These are phyloP conservation scores for Nyctanthes arbortristis DNA, from an alignment of 257 asterid species.

Conservation along the genomic window DNA sequence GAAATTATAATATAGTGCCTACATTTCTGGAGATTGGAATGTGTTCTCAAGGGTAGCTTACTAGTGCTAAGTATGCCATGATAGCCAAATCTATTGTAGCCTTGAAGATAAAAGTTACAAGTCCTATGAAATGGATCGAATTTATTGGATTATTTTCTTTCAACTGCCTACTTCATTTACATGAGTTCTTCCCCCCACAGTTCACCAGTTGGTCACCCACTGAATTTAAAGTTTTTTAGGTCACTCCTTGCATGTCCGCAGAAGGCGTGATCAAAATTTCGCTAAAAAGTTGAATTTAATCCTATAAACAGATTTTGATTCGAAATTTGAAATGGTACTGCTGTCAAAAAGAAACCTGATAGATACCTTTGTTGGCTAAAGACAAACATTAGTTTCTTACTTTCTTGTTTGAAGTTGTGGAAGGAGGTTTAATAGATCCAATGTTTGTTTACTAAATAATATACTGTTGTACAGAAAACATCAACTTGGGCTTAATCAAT, in stretches of 20 bases:
- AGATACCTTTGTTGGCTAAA: slow-evolving; percentile 19
- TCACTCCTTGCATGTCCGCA: too few relatives aligned
- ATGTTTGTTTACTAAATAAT: slow-evolving; percentile 12
- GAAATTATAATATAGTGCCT: slow-evolving; percentile 23
- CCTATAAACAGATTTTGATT: too few relatives aligned
- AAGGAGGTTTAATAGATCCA: slow-evolving; percentile 29
- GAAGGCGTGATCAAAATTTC: neutral
- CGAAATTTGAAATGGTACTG: neutral
- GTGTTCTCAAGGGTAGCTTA: slow-evolving; percentile 25
- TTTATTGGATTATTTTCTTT: slow-evolving; percentile 17
- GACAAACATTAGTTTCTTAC: neutral
- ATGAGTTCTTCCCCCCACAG: neutral
- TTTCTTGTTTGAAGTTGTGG: slow-evolving; percentile 3
- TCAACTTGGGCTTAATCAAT: slow-evolving; percentile 2
- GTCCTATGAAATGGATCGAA: slow-evolving; percentile 28
- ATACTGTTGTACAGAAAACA: neutral
- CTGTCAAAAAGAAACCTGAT: neutral
- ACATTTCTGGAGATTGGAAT: slow-evolving; percentile 33
- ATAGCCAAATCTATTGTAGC: slow-evolving; percentile 17
- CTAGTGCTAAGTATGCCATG: slow-evolving; percentile 23
- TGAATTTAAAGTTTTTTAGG: neutral
- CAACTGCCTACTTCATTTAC: neutral
- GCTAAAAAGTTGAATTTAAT: too few relatives aligned
- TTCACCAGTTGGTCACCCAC: neutral
- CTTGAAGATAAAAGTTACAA: slow-evolving; percentile 16